Evolutionary conservation across 2,329 filamentous ascomycete genomes (phyloP).

Genomic region (Aspergillus tamarii): DNA sequence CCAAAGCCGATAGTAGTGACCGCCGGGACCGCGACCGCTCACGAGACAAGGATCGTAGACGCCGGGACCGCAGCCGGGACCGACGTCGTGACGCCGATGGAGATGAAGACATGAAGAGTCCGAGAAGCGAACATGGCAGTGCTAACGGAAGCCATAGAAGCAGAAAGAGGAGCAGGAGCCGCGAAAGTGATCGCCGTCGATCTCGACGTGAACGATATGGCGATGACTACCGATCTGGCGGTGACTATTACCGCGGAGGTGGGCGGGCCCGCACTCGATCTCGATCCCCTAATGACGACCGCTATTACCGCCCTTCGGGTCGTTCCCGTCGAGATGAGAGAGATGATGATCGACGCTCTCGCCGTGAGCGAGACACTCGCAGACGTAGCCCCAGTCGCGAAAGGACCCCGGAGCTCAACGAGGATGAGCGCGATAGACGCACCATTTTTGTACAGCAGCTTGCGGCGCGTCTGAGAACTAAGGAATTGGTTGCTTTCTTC

Average conservation of each 20-base stretch:
- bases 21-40: conserved; percentile 62
- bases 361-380: conserved; percentile 54
- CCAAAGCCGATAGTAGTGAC: conserved; percentile 59
- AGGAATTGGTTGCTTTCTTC: conserved; percentile 92
- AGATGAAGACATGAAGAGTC: conserved; percentile 65
- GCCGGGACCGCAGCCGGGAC: conserved; percentile 64
- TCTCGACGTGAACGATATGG: conserved; percentile 70
- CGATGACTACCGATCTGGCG: conserved; percentile 57
- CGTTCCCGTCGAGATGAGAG: conserved; percentile 54
- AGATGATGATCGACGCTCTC: conserved; percentile 51
- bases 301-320: conserved; percentile 56
- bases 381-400: conserved; percentile 48
- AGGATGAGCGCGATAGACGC: conserved; percentile 94
- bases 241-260: conserved; percentile 72
- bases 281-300: conserved; percentile 68
- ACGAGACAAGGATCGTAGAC: conserved; percentile 59
- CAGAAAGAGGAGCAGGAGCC: conserved; percentile 77
- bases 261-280: conserved; percentile 70
- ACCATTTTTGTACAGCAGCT: conserved; percentile 99
- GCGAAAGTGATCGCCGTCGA: conserved; percentile 74
- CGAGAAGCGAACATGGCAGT: conserved; percentile 74
- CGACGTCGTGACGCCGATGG: conserved; percentile 55
- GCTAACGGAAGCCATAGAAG: conserved; percentile 72
- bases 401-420: conserved; percentile 71
- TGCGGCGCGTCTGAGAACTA: conserved; percentile 87